phyloP scores from a whole-genome alignment of 768 basidiomycete species.

The Suillus fuscotomentosus region DNA sequence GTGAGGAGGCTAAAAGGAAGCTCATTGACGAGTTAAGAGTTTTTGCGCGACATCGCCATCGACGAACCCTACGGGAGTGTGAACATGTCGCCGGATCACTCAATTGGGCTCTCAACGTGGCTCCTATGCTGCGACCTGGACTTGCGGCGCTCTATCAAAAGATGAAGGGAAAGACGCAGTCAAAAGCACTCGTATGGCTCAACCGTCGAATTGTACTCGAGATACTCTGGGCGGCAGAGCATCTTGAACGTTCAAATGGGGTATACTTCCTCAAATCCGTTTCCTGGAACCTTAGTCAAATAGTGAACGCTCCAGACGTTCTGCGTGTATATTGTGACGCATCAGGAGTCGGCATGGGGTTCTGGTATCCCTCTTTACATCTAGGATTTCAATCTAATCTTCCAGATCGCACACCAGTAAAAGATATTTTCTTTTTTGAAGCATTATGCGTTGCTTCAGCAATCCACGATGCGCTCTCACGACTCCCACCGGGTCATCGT shows the following conservation, averaged over 20 bases:
- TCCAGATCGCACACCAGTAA: no score
- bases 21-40: fast-evolving
- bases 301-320: no score
- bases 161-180: constrained; percentile 22
- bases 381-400: no score
- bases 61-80: constrained; percentile 8
- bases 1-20: not conserved
- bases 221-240: not conserved
- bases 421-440: no score
- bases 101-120: constrained; percentile 41
- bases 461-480: no score
- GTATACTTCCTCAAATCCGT: not conserved
- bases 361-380: no score
- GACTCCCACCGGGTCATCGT: no score
- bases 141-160: constrained; percentile 34
- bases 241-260: not conserved
- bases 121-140: constrained; percentile 24
- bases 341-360: no score
- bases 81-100: constrained; percentile 33
- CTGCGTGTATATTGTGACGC: no score
- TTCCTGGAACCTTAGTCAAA: no score
- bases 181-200: not conserved
- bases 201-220: not conserved
- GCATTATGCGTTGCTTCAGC: no score
- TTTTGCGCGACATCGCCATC: not conserved